Conservation (phyloP, 495 filamentous ascomycete species). For the Tricharina praecox region DNA sequence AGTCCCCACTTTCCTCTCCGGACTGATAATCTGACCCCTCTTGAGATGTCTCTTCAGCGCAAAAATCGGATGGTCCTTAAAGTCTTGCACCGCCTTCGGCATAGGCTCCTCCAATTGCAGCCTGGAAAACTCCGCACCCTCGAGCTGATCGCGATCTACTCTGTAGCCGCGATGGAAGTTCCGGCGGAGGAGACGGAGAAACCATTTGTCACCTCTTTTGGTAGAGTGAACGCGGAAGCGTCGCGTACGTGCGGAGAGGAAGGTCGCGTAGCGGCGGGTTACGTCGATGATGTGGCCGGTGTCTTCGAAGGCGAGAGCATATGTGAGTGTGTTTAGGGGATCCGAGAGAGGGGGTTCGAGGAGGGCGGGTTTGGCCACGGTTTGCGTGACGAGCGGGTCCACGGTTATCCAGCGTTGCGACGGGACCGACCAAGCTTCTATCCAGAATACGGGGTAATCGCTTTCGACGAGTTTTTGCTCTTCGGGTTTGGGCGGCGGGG, state of each 20-base stretch:
- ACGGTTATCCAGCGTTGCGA: conserved; percentile 80
- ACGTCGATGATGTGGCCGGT: conserved; percentile 63
- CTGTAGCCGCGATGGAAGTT: conserved; percentile 5
- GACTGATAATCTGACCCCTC: conserved; percentile 61
- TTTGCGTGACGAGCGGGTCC: conserved; percentile 66
- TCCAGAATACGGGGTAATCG: conserved; percentile 73
- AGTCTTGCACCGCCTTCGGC: conserved; percentile 76
- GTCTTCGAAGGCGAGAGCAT: conserved; percentile 72
- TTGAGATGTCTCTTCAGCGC: conserved; percentile 78
- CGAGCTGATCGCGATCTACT: conserved; percentile 61
- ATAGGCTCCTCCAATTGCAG: conserved; percentile 65
- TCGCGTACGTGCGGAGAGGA: conserved; percentile 76
- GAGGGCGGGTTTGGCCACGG: conserved; percentile 49
- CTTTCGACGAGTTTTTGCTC: conserved; percentile 33
- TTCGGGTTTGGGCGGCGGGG: not conserved
- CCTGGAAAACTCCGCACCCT: conserved; percentile 54
- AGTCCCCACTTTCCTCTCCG: conserved; percentile 52
- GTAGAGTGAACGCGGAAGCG: conserved; percentile 56
- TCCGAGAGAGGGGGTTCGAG: conserved; percentile 71
- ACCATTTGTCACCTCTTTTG: conserved; percentile 55
- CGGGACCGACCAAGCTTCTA: conserved; percentile 71
- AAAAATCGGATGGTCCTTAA: conserved; percentile 71
- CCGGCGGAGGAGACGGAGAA: conserved; percentile 28
- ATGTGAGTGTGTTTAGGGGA: conserved; percentile 53
- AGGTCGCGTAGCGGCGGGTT: conserved; percentile 59